phyloP scores from a whole-genome alignment of 2,329 filamentous ascomycete species.

The Calonectria pauciramosa region DNA sequence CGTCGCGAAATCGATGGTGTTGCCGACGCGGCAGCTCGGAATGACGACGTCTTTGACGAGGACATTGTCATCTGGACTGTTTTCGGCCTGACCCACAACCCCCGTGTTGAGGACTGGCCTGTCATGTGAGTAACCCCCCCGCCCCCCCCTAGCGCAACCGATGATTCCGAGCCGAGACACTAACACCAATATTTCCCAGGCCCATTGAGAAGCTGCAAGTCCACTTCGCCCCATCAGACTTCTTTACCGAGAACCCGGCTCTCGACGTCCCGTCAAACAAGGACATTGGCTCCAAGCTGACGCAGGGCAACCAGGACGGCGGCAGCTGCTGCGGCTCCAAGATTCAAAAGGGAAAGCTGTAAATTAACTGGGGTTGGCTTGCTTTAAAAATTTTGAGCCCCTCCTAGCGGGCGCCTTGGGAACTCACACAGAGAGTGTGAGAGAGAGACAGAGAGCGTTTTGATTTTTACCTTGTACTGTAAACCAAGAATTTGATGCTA shows the following conservation, averaged over 20 bases:
- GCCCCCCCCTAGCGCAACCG: background rate
- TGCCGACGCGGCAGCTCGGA: slow-evolving; percentile 55
- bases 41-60: slow-evolving; percentile 63
- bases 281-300: slow-evolving; percentile 26
- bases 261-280: slow-evolving; percentile 57
- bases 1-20: slow-evolving; percentile 46
- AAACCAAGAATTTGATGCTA: background rate
- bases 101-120: slow-evolving; percentile 76
- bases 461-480: slow-evolving; percentile 20
- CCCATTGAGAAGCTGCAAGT: slow-evolving; percentile 64
- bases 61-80: slow-evolving; percentile 71
- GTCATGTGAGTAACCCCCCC: slow-evolving; percentile 65
- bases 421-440: background rate
- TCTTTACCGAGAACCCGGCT: slow-evolving; percentile 62
- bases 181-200: slow-evolving; percentile 14
- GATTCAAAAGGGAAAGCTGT: slow-evolving; percentile 25
- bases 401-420: background rate
- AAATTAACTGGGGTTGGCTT: slow-evolving; percentile 3
- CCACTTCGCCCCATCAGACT: slow-evolving; percentile 61
- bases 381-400: background rate
- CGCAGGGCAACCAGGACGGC: slow-evolving; percentile 17
- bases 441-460: background rate
- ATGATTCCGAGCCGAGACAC: background rate
- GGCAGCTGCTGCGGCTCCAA: slow-evolving; percentile 17
- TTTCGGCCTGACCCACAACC: slow-evolving; percentile 75